phyloP scores from a whole-genome alignment of 2,329 filamentous ascomycete species.

The Diaporthe sp. region DNA sequence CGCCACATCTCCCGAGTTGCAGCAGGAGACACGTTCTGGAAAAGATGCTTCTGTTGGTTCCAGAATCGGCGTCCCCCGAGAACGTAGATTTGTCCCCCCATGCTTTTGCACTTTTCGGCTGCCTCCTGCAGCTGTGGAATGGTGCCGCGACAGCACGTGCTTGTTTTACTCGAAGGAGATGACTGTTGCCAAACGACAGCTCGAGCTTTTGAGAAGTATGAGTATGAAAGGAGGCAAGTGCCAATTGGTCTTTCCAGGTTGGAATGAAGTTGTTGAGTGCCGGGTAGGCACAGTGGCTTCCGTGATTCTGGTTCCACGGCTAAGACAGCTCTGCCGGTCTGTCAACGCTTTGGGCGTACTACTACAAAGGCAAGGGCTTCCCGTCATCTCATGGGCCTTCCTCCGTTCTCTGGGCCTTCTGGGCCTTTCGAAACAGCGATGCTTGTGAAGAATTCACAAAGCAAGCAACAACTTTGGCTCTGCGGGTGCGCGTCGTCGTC shows the following conservation, averaged over 20 bases:
- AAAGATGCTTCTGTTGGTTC: not conserved
- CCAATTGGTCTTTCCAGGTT: not conserved
- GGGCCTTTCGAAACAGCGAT: not conserved
- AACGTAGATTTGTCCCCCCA: not conserved
- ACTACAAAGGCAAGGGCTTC: not conserved
- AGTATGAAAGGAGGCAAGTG: no score
- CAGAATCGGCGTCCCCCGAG: not conserved
- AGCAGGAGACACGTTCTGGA: no score
- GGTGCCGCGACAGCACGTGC: not conserved
- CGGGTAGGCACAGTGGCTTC: not conserved
- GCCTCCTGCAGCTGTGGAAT: conserved; percentile 10
- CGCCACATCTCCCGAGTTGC: not conserved
- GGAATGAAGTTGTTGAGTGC: not conserved
- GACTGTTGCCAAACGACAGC: not conserved
- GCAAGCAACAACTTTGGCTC: not conserved
- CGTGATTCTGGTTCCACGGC: not conserved
- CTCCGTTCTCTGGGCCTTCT: not conserved
- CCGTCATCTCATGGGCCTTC: not conserved
- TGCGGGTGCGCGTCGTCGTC: not conserved
- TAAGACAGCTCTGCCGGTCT: not conserved
- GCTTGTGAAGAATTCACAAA: not conserved
- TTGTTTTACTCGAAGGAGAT: not conserved
- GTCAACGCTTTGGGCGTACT: not conserved
- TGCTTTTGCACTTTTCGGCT: not conserved
- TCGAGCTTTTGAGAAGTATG: not conserved